Evolutionary conservation across 176 grass and related monocot species (phyloP).

Genomic region (Oryza punctata): DNA sequence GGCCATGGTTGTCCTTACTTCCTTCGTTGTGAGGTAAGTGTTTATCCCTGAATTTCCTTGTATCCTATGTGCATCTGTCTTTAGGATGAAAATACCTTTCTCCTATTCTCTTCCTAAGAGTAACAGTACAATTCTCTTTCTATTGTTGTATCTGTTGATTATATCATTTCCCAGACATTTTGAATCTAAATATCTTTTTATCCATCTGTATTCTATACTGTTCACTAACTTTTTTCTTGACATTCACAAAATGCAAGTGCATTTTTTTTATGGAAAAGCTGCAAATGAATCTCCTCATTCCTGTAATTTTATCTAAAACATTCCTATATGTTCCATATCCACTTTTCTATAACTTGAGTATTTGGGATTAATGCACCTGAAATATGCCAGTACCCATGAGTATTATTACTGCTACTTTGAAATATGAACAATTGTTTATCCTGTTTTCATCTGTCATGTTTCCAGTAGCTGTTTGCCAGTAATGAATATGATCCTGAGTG

Average conservation of each 20-base stretch:
- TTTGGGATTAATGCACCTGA: background rate
- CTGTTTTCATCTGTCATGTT: background rate
- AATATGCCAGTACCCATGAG: background rate
- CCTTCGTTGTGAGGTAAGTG: slow-evolving; percentile 42
- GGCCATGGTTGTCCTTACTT: slow-evolving; percentile 48
- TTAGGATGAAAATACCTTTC: slow-evolving; percentile 22
- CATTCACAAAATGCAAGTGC: background rate
- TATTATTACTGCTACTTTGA: background rate
- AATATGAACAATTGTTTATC: background rate
- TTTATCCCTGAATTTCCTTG: slow-evolving; percentile 31
- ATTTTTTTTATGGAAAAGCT: background rate
- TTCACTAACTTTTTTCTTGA: background rate
- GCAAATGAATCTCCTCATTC: slow-evolving; percentile 7
- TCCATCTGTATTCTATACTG: background rate
- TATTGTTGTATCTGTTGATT: slow-evolving; percentile 17
- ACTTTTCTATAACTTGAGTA: background rate
- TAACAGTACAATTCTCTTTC: slow-evolving; percentile 1
- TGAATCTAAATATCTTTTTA: background rate
- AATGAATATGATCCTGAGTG: background rate
- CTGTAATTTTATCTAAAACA: slow-evolving; percentile 12
- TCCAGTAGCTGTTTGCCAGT: background rate
- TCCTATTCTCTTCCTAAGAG: background rate
- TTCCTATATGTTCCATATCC: background rate
- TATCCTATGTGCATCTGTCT: slow-evolving; percentile 17
- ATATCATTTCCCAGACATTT: slow-evolving; percentile 3